Evolutionary conservation across 2,329 filamentous ascomycete genomes (phyloP).

Genomic region (Fusarium sp.): DNA sequence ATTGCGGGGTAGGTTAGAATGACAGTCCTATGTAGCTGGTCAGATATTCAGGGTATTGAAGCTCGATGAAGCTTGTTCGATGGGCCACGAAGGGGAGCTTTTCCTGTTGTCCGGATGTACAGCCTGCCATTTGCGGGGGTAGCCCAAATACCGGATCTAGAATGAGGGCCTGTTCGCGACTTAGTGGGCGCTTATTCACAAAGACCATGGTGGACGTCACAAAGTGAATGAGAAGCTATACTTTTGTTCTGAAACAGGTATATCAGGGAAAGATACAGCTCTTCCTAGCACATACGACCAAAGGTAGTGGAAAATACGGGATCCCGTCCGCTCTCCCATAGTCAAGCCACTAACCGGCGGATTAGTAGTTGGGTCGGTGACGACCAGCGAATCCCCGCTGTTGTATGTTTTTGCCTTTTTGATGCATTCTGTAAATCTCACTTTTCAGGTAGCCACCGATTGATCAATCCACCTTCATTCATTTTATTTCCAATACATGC

Average conservation of each 20-base stretch:
- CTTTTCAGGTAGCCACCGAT: too few species aligned
- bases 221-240: neutral
- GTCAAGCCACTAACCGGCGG: conserved; percentile 4
- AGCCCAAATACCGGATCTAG: too few species aligned
- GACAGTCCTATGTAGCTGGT: too few species aligned
- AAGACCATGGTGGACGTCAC: neutral
- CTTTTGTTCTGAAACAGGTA: fast-evolving
- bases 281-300: neutral
- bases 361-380: conserved; percentile 7
- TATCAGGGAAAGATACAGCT: fast-evolving
- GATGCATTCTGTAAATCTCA: too few species aligned
- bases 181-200: neutral
- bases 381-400: conserved; percentile 1
- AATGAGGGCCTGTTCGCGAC: neutral
- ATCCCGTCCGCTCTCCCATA: conserved; percentile 5
- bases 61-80: neutral
- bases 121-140: neutral
- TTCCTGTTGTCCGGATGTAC: neutral
- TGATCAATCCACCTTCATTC: too few species aligned
- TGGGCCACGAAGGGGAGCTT: neutral
- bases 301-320: conserved; percentile 7
- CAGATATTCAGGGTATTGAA: neutral
- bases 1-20: neutral
- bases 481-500: neutral
- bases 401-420: neutral